Percentiles rank a stretch among this genome's conserved stretches.
phyloP scores from a whole-genome alignment of 75 land plant genomes.

The Cupressus sempervirens region DNA sequence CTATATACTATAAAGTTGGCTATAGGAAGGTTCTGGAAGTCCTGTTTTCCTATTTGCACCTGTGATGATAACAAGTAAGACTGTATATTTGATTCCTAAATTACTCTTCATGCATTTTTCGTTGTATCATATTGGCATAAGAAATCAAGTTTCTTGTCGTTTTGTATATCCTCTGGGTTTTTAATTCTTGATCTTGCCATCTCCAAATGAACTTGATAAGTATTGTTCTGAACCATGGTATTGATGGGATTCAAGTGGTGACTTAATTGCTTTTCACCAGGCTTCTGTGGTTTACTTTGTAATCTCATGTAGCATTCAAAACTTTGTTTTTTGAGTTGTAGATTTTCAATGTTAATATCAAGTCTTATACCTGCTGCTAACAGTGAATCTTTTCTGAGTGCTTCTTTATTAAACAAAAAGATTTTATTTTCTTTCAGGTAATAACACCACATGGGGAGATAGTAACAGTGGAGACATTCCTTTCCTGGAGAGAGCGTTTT shows the following conservation, averaged over 20 bases:
- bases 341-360: neutral
- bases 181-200: neutral
- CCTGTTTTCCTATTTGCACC: neutral
- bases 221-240: neutral
- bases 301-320: neutral
- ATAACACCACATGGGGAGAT: conserved; percentile 91
- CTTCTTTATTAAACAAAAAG: neutral
- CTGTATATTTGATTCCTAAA: too few relatives aligned
- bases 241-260: neutral
- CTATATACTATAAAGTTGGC: neutral
- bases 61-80: neutral
- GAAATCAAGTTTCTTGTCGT: neutral
- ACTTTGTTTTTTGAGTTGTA: neutral
- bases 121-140: neutral
- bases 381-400: neutral
- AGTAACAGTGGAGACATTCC: conserved; percentile 86
- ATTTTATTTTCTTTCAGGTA: conserved; percentile 29
- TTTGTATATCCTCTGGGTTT: neutral
- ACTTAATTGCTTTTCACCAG: neutral
- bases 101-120: neutral
- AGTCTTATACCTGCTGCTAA: neutral
- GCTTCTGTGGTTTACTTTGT: neutral
- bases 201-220: neutral
- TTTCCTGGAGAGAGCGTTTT: conserved; percentile 94
- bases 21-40: too few relatives aligned